Base-by-base conservation (phyloP, 768 basidiomycete species). In the Botryobasidium botryosum region DNA sequence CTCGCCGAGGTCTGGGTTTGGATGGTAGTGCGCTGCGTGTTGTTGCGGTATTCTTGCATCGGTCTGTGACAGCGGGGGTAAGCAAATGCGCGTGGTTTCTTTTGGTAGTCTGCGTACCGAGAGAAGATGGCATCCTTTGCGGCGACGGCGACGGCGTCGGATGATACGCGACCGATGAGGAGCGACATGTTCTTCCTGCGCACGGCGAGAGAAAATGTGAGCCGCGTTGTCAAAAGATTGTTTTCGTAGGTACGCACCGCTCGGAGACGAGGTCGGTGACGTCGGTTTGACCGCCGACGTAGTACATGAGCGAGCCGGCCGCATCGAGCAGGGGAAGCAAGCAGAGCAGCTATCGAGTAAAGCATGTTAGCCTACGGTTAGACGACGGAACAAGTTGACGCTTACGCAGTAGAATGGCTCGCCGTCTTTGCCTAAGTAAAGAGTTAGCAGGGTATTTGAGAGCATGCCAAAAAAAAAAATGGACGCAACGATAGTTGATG, bases 371-470 rank as follows among this genome's bases (percentile, higher is more conserved):
- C 37, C 24, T 8, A 17, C 31, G 10, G 10, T 33, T 33, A 33
- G 8, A 8, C 10, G 31, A 8, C 31, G 31, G 17, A 33, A 33
- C 10, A 10, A 10, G 37, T 20, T 39, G 12, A 39, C 10, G 21
- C 40, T 29, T 21, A 42, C 40, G 27, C 40, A 42, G 40, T 26
- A 42, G 40, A 42, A 42, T 15, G 40, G 40, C 8, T 8, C 29
- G 8, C 40, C 40, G 2, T 42, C 40, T 26, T 27, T 10, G 8
- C 37, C 37, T 39, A 21, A 39, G 10, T 8, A 39, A 12, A 10
- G 10, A 21, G 23, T 39, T 10, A 24, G 31, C 31, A 33, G 10
- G 10, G 10, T 33, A 17, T 33, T 17, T 33, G 8, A 33, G 8
- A 33, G n/a, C 17, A 17, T 33, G 10, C 31, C 10, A 33, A 33